Evolutionary conservation across 1,284 basidiomycete species (phyloP), one percentile per base, ranked within the genome.

Genomic region (Puccinia hordei): DNA sequence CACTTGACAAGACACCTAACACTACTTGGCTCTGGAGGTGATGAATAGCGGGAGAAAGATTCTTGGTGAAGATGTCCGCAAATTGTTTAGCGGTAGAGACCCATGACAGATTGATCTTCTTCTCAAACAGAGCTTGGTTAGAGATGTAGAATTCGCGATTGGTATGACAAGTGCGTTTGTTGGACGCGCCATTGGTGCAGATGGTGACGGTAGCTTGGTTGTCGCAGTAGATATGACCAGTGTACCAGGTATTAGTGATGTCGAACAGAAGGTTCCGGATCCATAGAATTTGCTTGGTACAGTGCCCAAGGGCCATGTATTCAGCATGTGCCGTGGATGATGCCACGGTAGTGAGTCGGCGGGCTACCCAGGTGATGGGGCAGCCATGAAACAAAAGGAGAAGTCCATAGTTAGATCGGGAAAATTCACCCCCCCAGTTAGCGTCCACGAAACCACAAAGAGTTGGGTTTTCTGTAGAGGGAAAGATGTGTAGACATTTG

Each of bases 371-470:
- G 38, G 4, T 4, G 12, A 41, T 41, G 12, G 63, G 63, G 35
- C 63, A 41, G 19, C 63, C 63, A 6, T 33, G 30, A 33, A 33
- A 22, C 8, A 41, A 12, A 12, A 65, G 5, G 4, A 65, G 17
- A 19, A 41, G 5, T 3, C 63, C 63, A 22, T 41, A 30, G 19
- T 22, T 65, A 8, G 63, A 65, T 8, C 35, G 27, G 19, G 63
- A 65, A 33, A 33, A 65, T 33, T 65, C 30, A 6, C 63, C 63
- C 35, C 63, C 63, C 63, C 63, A 65, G 63, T 65, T 65, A 9
- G 63, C 27, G 24, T 65, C 63, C 6, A 10, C 35, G 33, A 33
- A 65, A 22, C 30, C 27, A 19, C 30, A 4, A 41, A 12, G 6
- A 4, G 38, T 41, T 4, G 38, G 12, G 6, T 41, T 12, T 41